A percentile compares a stretch with the other conserved stretches of the same genome.
phyloP scores from a whole-genome alignment of 2,329 filamentous ascomycete species.

The Fusarium xylarioides region DNA sequence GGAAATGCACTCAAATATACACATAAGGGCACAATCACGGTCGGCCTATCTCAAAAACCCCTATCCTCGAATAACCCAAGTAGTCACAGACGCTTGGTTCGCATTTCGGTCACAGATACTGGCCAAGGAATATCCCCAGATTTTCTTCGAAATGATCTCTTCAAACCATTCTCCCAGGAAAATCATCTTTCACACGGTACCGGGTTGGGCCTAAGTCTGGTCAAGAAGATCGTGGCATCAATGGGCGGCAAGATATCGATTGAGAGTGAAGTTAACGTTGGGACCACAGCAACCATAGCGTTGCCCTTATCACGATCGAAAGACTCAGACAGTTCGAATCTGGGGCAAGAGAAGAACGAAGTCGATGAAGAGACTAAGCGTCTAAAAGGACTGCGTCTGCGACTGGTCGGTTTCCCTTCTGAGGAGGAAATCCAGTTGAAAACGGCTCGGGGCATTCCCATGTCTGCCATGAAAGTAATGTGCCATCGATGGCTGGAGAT shows the following conservation, averaged over 20 bases:
- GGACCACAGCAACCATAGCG: conserved; percentile 49
- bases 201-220: conserved; percentile 72
- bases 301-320: conserved; percentile 40
- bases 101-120: conserved; percentile 66
- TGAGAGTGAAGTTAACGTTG: conserved; percentile 52
- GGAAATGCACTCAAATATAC: conserved; percentile 72
- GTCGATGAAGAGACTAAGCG: conserved; percentile 43
- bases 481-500: conserved; percentile 36
- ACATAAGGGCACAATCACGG: conserved; percentile 43
- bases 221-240: conserved; percentile 66
- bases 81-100: conserved; percentile 24
- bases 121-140: conserved; percentile 72
- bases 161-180: conserved; percentile 72
- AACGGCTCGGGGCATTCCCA: conserved; percentile 5
- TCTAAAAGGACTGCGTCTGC: conserved; percentile 44
- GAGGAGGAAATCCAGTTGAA: conserved; percentile 1
- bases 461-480: conserved; percentile 28
- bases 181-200: conserved; percentile 67
- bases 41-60: conserved; percentile 40
- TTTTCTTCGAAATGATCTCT: conserved; percentile 70
- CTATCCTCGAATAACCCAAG: not conserved
- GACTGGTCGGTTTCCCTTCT: conserved; percentile 20
- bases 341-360: conserved; percentile 33
- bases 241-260: conserved; percentile 69
- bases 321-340: not conserved